A percentile compares a stretch with the other conserved stretches of the same genome.
Conservation (phyloP, 305 asterid species). For the Ilex paraguariensis region DNA sequence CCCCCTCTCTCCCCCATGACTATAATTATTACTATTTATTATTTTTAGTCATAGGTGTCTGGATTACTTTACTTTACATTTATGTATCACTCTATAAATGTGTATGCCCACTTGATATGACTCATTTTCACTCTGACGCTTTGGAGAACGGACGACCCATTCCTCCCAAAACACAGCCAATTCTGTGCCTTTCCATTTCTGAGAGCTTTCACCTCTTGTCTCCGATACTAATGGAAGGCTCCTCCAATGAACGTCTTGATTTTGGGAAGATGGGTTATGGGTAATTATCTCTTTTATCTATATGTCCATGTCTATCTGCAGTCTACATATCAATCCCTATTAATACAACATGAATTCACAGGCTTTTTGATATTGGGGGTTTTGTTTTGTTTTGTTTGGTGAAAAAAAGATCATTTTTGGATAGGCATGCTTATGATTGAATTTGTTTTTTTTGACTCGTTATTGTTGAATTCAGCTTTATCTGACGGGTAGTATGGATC, state of each 20-base stretch:
- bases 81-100: constrained; percentile 6
- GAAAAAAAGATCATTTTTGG: too few species aligned
- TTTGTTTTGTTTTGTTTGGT: too few species aligned
- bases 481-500: too few species aligned
- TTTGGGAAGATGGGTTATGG: constrained; percentile 99
- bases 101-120: constrained; percentile 29
- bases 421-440: too few species aligned
- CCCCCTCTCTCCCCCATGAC: too few species aligned
- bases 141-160: constrained; percentile 12
- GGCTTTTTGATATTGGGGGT: too few species aligned
- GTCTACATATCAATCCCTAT: too few species aligned
- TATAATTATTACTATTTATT: too few species aligned
- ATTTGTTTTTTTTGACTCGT: too few species aligned
- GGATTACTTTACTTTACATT: background rate
- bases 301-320: background rate
- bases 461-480: too few species aligned
- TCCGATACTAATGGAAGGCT: constrained; percentile 65
- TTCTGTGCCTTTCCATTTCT: constrained; percentile 8
- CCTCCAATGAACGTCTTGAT: constrained; percentile 68
- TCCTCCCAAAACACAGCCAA: constrained; percentile 11
- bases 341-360: too few species aligned
- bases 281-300: constrained; percentile 29
- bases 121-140: constrained; percentile 16
- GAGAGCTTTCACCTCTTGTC: constrained; percentile 9
- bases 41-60: background rate